These are phyloP conservation scores for Scalesia atractyloides DNA, from an alignment of 129 eudicot genomes.

Conservation along the genomic window DNA sequence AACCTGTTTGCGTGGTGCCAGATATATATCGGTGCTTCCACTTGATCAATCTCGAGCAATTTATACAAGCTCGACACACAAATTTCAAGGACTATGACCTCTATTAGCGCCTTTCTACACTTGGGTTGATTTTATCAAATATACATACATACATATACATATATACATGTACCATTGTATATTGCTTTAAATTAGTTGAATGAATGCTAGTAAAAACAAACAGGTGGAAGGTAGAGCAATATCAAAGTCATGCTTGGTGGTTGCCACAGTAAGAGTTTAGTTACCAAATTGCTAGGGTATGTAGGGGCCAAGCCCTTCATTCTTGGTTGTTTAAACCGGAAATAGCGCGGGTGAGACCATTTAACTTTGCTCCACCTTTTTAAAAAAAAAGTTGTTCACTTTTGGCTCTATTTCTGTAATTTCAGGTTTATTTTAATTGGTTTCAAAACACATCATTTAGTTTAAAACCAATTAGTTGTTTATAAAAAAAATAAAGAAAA, in stretches of 20 bases:
- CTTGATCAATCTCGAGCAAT: background rate
- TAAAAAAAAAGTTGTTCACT: too few relatives aligned
- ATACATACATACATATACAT: too few relatives aligned
- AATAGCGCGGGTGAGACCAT: too few relatives aligned
- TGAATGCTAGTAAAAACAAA: background rate
- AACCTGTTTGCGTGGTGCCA: background rate
- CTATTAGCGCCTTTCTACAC: background rate
- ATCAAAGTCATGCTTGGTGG: constrained; percentile 1
- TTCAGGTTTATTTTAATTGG: too few relatives aligned
- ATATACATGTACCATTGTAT: too few relatives aligned
- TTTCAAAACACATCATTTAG: background rate
- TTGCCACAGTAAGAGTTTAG: background rate
- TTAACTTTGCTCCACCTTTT: too few relatives aligned
- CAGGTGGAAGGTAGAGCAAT: background rate
- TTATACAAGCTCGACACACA: background rate
- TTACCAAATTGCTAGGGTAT: constrained; percentile 1
- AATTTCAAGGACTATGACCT: background rate
- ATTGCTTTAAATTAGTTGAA: background rate
- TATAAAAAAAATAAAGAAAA: background rate
- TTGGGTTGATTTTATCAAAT: background rate
- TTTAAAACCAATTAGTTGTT: background rate
- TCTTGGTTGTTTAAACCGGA: background rate
- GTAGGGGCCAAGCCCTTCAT: background rate
- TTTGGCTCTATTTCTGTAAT: too few relatives aligned
- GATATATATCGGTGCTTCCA: background rate